These are phyloP conservation scores for Sporisorium scitamineum DNA, from an alignment of 1,284 basidiomycete species.

Conservation along the genomic window DNA sequence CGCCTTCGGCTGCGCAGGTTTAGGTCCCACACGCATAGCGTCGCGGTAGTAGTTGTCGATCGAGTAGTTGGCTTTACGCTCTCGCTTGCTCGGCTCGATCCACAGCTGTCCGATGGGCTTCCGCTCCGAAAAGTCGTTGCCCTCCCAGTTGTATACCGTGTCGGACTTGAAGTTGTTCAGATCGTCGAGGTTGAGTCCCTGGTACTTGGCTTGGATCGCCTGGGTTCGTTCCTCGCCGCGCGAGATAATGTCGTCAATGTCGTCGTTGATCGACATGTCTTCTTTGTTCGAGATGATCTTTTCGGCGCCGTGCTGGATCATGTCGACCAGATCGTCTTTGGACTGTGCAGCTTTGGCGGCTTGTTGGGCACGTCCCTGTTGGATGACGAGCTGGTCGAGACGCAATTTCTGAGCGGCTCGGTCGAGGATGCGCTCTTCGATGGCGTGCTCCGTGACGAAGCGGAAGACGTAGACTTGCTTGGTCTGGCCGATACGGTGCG, in stretches of 20 bases:
- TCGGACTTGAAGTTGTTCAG: slow-evolving; percentile 97
- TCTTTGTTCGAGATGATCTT: slow-evolving; percentile 85
- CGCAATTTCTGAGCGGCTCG: slow-evolving; percentile 95
- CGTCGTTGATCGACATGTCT: slow-evolving; percentile 81
- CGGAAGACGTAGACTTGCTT: slow-evolving; percentile 99
- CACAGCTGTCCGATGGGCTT: slow-evolving; percentile 75
- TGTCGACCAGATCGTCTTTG: slow-evolving; percentile 96
- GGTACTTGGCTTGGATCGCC: slow-evolving; percentile 91
- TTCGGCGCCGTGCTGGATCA: slow-evolving; percentile 98
- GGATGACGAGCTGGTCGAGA: slow-evolving; percentile 96
- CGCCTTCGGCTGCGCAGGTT: slow-evolving; percentile 82
- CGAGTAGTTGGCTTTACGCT: slow-evolving; percentile 92
- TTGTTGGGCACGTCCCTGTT: slow-evolving; percentile 82
- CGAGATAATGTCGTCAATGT: slow-evolving; percentile 91
- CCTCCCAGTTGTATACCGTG: slow-evolving; percentile 85
- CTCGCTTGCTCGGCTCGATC: slow-evolving; percentile 92
- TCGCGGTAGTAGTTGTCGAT: slow-evolving; percentile 85
- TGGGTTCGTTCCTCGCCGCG: slow-evolving; percentile 85
- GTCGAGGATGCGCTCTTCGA: slow-evolving; percentile 97
- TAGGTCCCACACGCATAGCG: slow-evolving; percentile 79
- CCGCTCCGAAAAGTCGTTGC: slow-evolving; percentile 83
- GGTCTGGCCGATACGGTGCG: slow-evolving; percentile 97
- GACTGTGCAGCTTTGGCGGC: slow-evolving; percentile 80
- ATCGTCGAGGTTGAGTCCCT: slow-evolving; percentile 91
- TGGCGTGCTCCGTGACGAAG: slow-evolving; percentile 94